Conservation (phyloP, 1,139 yeast genomes). For the Suhomyces atakaporum region DNA sequence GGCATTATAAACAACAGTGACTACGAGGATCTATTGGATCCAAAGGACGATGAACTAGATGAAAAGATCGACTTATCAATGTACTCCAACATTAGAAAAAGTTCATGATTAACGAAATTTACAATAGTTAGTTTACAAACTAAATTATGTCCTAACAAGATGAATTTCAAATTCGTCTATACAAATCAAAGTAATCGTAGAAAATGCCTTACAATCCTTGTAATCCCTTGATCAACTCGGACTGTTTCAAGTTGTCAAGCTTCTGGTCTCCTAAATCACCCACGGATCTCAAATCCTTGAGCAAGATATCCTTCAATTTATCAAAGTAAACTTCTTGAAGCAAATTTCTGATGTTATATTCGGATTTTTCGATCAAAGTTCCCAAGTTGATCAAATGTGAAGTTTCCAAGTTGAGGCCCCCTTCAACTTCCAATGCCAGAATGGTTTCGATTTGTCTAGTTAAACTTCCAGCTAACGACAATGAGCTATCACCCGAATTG, state of each 20-base stretch:
- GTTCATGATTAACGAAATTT: not conserved
- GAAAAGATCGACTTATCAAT: constrained; percentile 30
- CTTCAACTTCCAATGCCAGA: constrained; percentile 41
- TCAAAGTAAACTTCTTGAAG: constrained; percentile 95
- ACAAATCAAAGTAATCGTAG: not conserved
- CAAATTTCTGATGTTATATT: constrained; percentile 81
- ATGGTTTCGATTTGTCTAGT: constrained; percentile 74
- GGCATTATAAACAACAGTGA: constrained; percentile 17
- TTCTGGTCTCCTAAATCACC: constrained; percentile 43
- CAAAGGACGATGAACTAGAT: constrained; percentile 20
- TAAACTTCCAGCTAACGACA: constrained; percentile 77
- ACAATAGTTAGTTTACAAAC: too few relatives aligned
- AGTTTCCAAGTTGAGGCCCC: constrained; percentile 45
- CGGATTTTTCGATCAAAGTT: constrained; percentile 81
- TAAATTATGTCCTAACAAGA: too few relatives aligned
- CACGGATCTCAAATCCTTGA: constrained; percentile 64
- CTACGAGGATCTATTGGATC: constrained; percentile 13
- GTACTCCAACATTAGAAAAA: constrained; percentile 20
- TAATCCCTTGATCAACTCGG: constrained; percentile 53
- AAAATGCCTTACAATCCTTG: constrained; percentile 20
- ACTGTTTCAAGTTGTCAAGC: constrained; percentile 45
- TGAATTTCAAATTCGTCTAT: constrained; percentile 1
- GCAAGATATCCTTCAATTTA: constrained; percentile 81
- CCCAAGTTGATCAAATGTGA: constrained; percentile 87
- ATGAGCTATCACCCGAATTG: constrained; percentile 26